Percentiles rank a stretch among this genome's conserved stretches.
Evolutionary conservation across 345 rosid species (phyloP).

Genomic region (Pistacia atlantica): DNA sequence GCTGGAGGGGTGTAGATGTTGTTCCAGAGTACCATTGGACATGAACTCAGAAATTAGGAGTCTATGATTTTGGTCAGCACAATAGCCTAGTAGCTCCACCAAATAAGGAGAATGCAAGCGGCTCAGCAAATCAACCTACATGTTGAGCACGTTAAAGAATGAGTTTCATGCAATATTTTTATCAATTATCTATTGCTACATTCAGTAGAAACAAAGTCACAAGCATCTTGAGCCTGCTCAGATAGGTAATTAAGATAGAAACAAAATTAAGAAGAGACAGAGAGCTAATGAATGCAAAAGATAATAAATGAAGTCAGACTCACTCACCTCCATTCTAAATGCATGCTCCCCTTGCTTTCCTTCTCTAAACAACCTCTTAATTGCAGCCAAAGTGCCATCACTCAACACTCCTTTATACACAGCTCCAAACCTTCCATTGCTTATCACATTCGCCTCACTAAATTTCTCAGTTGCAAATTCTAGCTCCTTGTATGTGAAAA

Average conservation of each 20-base stretch:
- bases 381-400: conserved; percentile 82
- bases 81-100: conserved; percentile 87
- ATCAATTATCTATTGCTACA: neutral
- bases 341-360: conserved; percentile 81
- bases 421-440: conserved; percentile 63
- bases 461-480: conserved; percentile 67
- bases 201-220: neutral
- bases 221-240: neutral
- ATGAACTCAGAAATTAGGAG: conserved; percentile 70
- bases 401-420: conserved; percentile 68
- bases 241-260: neutral
- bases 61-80: conserved; percentile 90
- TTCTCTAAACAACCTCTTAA: conserved; percentile 63
- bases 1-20: conserved; percentile 53
- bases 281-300: conserved; percentile 19
- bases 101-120: conserved; percentile 77
- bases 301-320: conserved; percentile 47
- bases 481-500: conserved; percentile 81
- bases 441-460: conserved; percentile 61
- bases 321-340: conserved; percentile 74
- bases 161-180: neutral
- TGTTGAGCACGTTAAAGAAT: neutral
- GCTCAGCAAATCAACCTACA: conserved; percentile 89
- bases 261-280: conserved; percentile 1
- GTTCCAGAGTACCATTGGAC: conserved; percentile 71